A percentile compares a stretch with the other conserved stretches of the same genome.
Conservation (phyloP, 371 early-diverging fungal genomes). For the Apophysomyces elegans region DNA sequence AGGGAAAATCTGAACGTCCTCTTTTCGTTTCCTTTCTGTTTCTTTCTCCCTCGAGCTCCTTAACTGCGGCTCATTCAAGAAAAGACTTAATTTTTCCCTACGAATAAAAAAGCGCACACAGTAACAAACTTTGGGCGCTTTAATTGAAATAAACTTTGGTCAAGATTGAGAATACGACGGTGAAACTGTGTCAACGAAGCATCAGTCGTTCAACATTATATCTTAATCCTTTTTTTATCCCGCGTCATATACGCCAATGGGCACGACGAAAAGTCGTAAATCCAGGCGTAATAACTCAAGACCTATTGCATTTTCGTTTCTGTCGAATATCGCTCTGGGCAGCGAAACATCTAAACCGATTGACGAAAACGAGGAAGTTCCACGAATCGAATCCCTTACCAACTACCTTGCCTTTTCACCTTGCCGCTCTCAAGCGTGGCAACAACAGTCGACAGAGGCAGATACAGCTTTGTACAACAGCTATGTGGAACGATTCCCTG, state of each 20-base stretch:
- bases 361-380: not conserved
- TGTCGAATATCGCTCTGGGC: conserved; percentile 52
- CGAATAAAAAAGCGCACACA: not conserved
- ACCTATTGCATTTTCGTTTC: conserved; percentile 53
- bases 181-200: conserved; percentile 7
- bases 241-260: conserved; percentile 47
- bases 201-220: conserved; percentile 10
- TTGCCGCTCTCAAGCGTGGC: conserved; percentile 17
- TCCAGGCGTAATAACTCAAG: conserved; percentile 59
- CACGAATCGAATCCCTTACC: conserved; percentile 12
- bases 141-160: not conserved
- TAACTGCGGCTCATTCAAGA: conserved; percentile 4
- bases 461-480: not conserved
- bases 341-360: conserved; percentile 36
- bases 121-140: not conserved
- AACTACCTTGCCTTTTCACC: conserved; percentile 12
- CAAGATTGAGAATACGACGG: conserved; percentile 9
- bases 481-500: conserved; percentile 6
- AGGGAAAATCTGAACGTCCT: not conserved
- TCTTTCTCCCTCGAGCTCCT: not conserved
- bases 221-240: conserved; percentile 1
- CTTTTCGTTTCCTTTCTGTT: not conserved
- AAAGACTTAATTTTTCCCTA: not conserved
- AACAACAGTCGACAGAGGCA: conserved; percentile 5
- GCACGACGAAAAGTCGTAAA: conserved; percentile 62